These are phyloP conservation scores for Arctostaphylos glauca DNA, from an alignment of 148 eudicot species.

Conservation along the genomic window DNA sequence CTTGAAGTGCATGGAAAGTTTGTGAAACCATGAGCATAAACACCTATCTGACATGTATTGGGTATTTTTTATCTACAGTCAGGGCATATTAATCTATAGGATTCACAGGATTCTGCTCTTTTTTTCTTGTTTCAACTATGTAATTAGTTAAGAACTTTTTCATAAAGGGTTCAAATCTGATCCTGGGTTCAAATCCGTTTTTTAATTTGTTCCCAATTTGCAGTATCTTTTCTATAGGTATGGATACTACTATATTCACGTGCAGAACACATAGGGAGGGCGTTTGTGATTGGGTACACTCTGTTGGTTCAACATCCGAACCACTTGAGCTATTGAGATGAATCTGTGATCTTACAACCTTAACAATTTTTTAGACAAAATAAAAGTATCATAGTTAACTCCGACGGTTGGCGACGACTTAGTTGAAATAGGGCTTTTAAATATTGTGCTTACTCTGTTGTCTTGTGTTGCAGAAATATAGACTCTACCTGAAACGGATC, in stretches of 20 bases:
- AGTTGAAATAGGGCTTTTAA: neutral
- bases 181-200: neutral
- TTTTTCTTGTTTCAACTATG: neutral
- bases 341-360: neutral
- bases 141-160: neutral
- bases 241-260: neutral
- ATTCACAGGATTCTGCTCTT: neutral
- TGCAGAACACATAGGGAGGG: neutral
- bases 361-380: neutral
- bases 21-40: neutral
- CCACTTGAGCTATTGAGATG: neutral
- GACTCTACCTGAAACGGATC: slow-evolving; percentile 70
- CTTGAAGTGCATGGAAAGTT: neutral
- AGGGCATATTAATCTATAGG: neutral
- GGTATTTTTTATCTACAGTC: neutral
- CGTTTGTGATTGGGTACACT: neutral
- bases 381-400: neutral
- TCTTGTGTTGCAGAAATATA: slow-evolving; percentile 65
- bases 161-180: neutral
- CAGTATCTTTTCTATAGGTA: neutral
- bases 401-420: neutral
- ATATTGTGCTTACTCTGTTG: neutral
- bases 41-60: neutral
- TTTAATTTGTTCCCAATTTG: neutral
- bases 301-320: neutral